Conservation (phyloP, 139 green algal species). For the Picochlorum sp. region DNA sequence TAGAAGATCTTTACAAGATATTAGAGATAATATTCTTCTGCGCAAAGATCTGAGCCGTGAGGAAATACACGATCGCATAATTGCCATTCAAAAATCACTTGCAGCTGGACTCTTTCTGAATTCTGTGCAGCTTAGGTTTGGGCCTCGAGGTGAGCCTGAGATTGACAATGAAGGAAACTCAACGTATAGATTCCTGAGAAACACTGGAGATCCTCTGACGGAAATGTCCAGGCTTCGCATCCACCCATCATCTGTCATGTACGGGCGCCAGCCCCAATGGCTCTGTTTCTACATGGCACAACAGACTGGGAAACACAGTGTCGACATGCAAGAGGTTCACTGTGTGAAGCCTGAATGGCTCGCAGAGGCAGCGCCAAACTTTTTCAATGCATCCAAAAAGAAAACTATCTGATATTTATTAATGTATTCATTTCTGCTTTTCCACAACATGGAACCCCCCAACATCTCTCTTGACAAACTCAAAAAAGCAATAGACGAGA, state of each 20-base stretch:
- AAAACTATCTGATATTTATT: neutral
- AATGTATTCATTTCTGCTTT: neutral
- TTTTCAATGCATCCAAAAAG: conserved; percentile 57
- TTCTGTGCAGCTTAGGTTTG: conserved; percentile 72
- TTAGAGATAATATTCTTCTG: conserved; percentile 47
- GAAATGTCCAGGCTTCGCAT: conserved; percentile 40
- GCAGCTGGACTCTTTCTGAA: conserved; percentile 94
- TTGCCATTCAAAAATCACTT: conserved; percentile 79
- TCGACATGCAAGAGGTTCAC: conserved; percentile 96
- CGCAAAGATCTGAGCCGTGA: conserved; percentile 2
- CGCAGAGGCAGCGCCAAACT: conserved; percentile 91
- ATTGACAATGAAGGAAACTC: conserved; percentile 56
- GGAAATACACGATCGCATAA: conserved; percentile 8
- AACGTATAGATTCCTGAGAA: conserved; percentile 88
- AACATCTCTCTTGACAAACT: conserved; percentile 35
- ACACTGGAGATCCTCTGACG: conserved; percentile 41
- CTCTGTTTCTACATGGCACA: conserved; percentile 47
- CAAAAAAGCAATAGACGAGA: conserved; percentile 64
- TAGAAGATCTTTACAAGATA: neutral
- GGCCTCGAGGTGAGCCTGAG: conserved; percentile 54
- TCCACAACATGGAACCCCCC: neutral
- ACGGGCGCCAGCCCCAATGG: conserved; percentile 40
- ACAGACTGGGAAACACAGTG: conserved; percentile 50
- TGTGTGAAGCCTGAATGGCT: conserved; percentile 94
- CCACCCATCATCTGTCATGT: conserved; percentile 50